Evolutionary conservation across 345 rosid species (phyloP).

Genomic region (Brassica carinata): DNA sequence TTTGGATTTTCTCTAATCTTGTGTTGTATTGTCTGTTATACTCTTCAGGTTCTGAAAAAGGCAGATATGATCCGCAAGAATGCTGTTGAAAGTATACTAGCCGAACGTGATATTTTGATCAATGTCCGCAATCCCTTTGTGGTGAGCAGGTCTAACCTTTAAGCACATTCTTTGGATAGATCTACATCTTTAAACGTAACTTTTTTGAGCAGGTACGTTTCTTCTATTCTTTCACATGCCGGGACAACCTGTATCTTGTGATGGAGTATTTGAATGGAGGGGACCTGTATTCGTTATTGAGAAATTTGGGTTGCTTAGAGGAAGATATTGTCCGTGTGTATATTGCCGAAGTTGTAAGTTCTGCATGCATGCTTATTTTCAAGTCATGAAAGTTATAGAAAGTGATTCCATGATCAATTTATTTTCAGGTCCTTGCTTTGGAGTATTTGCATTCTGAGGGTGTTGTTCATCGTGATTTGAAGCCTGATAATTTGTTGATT

Average conservation of each 20-base stretch:
- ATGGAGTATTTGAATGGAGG: conserved; percentile 99
- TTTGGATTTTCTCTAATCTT: conserved; percentile 27
- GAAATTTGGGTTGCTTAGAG: conserved; percentile 96
- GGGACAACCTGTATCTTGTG: conserved; percentile 98
- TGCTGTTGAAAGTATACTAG: conserved; percentile 99
- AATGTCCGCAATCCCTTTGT: conserved; percentile 99
- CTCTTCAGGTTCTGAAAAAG: conserved; percentile 86
- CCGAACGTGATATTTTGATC: conserved; percentile 99
- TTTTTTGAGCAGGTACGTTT: conserved; percentile 83
- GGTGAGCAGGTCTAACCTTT: conserved; percentile 73
- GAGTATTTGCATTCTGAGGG: conserved; percentile 92
- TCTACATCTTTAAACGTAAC: conserved; percentile 37
- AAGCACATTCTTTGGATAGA: conserved; percentile 33
- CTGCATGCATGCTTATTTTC: conserved; percentile 18
- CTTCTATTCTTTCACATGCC: conserved; percentile 98
- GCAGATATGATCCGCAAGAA: conserved; percentile 99
- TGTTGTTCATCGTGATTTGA: conserved; percentile 98
- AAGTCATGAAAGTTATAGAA: conserved; percentile 19
- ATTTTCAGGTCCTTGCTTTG: conserved; percentile 81
- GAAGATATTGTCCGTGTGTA: conserved; percentile 98
- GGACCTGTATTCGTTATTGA: conserved; percentile 88
- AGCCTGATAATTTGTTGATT: conserved; percentile 97
- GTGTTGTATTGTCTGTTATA: conserved; percentile 19
- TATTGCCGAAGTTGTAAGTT: conserved; percentile 98
- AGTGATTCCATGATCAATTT: conserved; percentile 14